Evolutionary conservation across 164 flowering plant species (phyloP).

Genomic region (Kingdonia uniflora): DNA sequence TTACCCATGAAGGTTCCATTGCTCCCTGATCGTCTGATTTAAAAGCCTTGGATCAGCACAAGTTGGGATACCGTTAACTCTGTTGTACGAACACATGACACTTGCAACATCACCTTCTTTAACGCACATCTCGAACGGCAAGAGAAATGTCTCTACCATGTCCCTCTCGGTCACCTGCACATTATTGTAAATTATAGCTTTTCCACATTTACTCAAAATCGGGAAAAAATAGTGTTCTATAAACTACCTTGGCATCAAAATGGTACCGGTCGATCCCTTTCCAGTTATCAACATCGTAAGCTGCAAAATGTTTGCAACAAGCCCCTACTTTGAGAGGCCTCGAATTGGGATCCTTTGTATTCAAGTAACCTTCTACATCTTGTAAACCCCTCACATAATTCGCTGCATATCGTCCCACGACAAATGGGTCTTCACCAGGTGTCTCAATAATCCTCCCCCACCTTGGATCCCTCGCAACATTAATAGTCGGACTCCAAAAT

Average conservation of each 20-base stretch:
- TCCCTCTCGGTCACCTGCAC: constrained; percentile 58
- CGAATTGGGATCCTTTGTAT: constrained; percentile 5
- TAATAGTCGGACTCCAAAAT: constrained; percentile 46
- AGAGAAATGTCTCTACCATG: constrained; percentile 52
- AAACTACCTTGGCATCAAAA: constrained; percentile 17
- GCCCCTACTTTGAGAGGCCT: constrained; percentile 16
- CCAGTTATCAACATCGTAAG: constrained; percentile 20
- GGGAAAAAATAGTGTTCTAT: too few relatives aligned
- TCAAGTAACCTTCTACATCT: constrained; percentile 10
- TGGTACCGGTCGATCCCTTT: constrained; percentile 10
- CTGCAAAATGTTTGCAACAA: constrained; percentile 19
- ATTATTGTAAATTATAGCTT: too few relatives aligned
- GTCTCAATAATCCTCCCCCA: constrained; percentile 18
- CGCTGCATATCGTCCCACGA: constrained; percentile 9
- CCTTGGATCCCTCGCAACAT: constrained; percentile 22
- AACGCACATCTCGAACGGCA: constrained; percentile 62
- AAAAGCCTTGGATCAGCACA: constrained; percentile 59
- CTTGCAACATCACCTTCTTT: constrained; percentile 52
- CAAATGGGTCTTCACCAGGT: constrained; percentile 32
- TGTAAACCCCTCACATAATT: constrained; percentile 19
- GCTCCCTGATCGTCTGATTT: constrained; percentile 31
- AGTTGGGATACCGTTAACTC: constrained; percentile 54
- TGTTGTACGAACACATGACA: constrained; percentile 73
- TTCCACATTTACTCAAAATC: too few relatives aligned
- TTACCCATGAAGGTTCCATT: constrained; percentile 69